Conservation (phyloP, 1,139 yeast genomes). For the Magnusiomyces fungicola region DNA sequence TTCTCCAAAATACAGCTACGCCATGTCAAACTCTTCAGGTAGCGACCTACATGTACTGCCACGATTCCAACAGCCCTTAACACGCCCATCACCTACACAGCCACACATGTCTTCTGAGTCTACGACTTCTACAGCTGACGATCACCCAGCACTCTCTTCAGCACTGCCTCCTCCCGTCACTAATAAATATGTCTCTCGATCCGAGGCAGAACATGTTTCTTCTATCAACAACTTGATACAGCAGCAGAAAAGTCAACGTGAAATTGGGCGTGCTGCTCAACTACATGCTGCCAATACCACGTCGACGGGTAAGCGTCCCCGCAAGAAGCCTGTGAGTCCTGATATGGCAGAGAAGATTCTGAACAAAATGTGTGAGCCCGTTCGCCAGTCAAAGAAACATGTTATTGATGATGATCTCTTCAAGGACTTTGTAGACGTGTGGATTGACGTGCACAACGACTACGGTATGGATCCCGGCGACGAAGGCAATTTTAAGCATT, state of each 20-base stretch:
- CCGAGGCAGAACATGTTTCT: too few species aligned
- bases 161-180: background rate
- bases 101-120: background rate
- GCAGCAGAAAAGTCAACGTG: background rate
- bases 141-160: background rate
- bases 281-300: background rate
- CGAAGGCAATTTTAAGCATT: background rate
- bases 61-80: background rate
- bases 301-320: constrained; percentile 1
- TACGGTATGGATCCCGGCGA: background rate
- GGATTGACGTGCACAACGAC: background rate
- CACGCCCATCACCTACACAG: background rate
- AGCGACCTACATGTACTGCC: too few species aligned
- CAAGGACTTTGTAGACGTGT: background rate
- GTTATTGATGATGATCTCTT: constrained; percentile 2
- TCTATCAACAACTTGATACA: too few species aligned
- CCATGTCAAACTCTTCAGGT: background rate
- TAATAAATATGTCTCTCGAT: background rate
- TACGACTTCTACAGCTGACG: background rate
- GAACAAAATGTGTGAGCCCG: background rate
- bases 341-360: constrained; percentile 2
- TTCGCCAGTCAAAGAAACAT: background rate
- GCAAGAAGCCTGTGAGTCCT: constrained; percentile 3
- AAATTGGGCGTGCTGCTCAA: background rate
- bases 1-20: background rate